Evolutionary conservation across 1,284 basidiomycete species (phyloP), one percentile per base, ranked within the genome.

Genomic region (Boletus smithii): DNA sequence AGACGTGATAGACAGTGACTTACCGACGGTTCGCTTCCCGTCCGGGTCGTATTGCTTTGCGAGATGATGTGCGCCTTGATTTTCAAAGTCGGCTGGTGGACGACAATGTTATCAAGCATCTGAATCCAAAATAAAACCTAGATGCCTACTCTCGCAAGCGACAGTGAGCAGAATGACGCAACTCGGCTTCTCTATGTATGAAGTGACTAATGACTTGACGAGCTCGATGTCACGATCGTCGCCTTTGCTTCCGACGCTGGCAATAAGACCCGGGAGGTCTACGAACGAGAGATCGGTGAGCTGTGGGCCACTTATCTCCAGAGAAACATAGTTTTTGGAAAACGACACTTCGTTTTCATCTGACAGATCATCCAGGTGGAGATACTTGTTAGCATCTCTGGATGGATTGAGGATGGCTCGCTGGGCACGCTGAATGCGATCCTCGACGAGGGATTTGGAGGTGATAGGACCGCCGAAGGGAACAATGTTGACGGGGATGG

Each of bases 211-310:
- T 1, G 69, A 65, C 49, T 79, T 73, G n/a, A 90, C 80, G 0
- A 88, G 72, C 1, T 74, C 72, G 17, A 87, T 81, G 47, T 87
- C 84, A 8, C 66, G 65, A 1, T 63, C 59, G 26, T 79, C 74
- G 0, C 80, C 78, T 10, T 69, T 68, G 5, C 69, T 66, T 1
- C 76, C 72, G 3, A 79, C 76, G 33, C 77, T 83, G 0, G 80
- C 78, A 45, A 89, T 88, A 11, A 89, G 65, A 29, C 87, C 86
- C 75, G 54, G 39, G 44, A 54, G 62, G n/a, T 65, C 62, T 9
- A 75, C 68, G 38, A 91, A 89, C 0, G 85, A 84, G 0, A 91
- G 70, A 52, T 91, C 85, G 0, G 81, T 77, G 0, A 91, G 73
- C 14, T 81, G 79, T 0, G 75, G 73, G 0, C 87, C 87, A 30